Evolutionary conservation across 805 yeast species (phyloP).

Genomic region (Spathaspora girioi): DNA sequence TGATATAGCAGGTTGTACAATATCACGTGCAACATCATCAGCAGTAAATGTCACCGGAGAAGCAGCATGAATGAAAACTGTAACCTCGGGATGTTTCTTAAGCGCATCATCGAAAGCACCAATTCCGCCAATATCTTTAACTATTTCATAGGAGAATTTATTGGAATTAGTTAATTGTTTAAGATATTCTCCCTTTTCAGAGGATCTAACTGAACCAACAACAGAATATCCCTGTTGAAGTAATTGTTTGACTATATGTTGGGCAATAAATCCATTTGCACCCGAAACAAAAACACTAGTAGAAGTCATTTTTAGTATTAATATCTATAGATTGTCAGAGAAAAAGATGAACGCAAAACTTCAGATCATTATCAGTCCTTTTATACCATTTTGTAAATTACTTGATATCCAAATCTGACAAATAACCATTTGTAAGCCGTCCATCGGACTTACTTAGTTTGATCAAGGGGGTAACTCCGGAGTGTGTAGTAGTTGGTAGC

Average conservation of each 20-base stretch:
- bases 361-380: neutral
- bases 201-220: slow-evolving; percentile 17
- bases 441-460: too few species aligned
- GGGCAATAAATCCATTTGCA: slow-evolving; percentile 53
- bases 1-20: slow-evolving; percentile 49
- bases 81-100: slow-evolving; percentile 19
- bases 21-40: slow-evolving; percentile 35
- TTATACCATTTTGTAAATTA: too few species aligned
- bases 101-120: slow-evolving; percentile 22
- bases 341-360: neutral
- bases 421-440: too few species aligned
- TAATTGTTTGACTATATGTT: slow-evolving; percentile 40
- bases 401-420: too few species aligned
- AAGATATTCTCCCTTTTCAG: slow-evolving; percentile 27
- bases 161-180: slow-evolving; percentile 18
- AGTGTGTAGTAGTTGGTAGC: too few species aligned
- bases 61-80: slow-evolving; percentile 22
- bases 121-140: slow-evolving; percentile 12
- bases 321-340: neutral
- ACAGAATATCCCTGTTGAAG: slow-evolving; percentile 40
- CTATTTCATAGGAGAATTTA: slow-evolving; percentile 17
- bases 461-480: too few species aligned
- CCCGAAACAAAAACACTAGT: slow-evolving; percentile 45
- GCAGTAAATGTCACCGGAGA: slow-evolving; percentile 19
- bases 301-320: slow-evolving; percentile 16